A percentile compares a stretch with the other conserved stretches of the same genome.
Conservation (phyloP, 805 yeast genomes). For the Vanderwaltozyma polyspora region DNA sequence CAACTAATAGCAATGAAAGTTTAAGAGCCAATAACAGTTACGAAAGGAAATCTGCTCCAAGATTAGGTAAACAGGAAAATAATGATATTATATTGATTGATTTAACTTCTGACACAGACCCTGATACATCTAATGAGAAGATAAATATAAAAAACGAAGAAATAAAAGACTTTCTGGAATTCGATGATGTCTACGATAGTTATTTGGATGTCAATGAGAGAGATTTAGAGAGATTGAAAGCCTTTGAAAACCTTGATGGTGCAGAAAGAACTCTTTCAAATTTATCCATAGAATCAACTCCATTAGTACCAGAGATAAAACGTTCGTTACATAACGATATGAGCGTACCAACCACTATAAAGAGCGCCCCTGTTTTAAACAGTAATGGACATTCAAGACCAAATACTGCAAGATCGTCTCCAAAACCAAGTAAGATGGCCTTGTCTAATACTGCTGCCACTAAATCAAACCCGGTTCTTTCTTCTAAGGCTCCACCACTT, state of each 20-base stretch:
- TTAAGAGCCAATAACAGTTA: background rate
- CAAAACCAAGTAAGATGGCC: too few relatives aligned
- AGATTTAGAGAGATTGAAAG: constrained; percentile 9
- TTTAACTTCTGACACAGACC: constrained; percentile 1
- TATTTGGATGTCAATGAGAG: constrained; percentile 11
- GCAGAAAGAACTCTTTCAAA: background rate
- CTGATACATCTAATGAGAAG: background rate
- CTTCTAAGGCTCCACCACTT: too few relatives aligned
- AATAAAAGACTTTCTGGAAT: constrained; percentile 12
- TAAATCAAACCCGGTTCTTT: too few relatives aligned
- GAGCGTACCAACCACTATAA: background rate
- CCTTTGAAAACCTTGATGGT: constrained; percentile 10
- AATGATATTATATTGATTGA: constrained; percentile 1
- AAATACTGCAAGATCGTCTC: constrained; percentile 4
- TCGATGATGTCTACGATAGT: constrained; percentile 15
- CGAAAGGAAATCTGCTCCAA: background rate
- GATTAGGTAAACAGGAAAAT: background rate
- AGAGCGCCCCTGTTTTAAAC: background rate
- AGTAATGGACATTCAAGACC: constrained; percentile 1
- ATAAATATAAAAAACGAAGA: background rate
- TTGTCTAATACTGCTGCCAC: too few relatives aligned
- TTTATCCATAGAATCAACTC: constrained; percentile 1
- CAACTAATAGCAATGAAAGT: constrained; percentile 1
- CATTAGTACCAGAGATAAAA: constrained; percentile 2
- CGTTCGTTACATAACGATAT: too few relatives aligned